Conservation (phyloP, 192 early-diverging fungal genomes). For the Linnemannia elongata region DNA sequence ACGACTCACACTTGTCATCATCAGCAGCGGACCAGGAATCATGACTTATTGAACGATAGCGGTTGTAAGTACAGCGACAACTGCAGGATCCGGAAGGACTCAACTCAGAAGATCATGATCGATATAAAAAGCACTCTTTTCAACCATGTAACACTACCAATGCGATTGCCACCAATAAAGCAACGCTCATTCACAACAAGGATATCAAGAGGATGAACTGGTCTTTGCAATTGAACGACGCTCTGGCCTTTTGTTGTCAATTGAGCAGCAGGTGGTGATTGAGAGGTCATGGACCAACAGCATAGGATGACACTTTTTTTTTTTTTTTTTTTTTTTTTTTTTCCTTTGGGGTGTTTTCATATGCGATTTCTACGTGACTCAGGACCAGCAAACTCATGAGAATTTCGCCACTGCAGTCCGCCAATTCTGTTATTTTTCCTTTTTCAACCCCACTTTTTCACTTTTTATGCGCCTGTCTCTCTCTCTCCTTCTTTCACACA, state of each 20-base stretch:
- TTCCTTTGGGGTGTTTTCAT: background rate
- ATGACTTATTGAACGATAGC: background rate
- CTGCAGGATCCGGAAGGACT: background rate
- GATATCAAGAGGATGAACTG: background rate
- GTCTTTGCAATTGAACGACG: background rate
- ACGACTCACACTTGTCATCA: conserved; percentile 1
- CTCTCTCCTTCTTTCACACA: no score
- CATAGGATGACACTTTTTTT: background rate
- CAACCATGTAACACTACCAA: background rate
- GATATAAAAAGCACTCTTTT: background rate
- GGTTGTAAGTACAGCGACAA: no score
- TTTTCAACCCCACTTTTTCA: background rate
- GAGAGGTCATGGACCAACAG: background rate
- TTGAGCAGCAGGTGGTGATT: background rate
- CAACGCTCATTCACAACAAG: background rate
- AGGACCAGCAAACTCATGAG: background rate
- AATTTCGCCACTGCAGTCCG: background rate
- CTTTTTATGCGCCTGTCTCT: background rate
- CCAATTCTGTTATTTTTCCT: background rate
- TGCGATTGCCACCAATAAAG: background rate
- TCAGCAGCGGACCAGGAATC: background rate
- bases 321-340: no score
- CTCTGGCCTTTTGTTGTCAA: background rate
- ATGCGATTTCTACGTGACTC: background rate
- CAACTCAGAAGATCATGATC: background rate